Percentiles rank a stretch among this genome's conserved stretches.
Conservation (phyloP, 495 filamentous ascomycete species). For the Podospora conica region DNA sequence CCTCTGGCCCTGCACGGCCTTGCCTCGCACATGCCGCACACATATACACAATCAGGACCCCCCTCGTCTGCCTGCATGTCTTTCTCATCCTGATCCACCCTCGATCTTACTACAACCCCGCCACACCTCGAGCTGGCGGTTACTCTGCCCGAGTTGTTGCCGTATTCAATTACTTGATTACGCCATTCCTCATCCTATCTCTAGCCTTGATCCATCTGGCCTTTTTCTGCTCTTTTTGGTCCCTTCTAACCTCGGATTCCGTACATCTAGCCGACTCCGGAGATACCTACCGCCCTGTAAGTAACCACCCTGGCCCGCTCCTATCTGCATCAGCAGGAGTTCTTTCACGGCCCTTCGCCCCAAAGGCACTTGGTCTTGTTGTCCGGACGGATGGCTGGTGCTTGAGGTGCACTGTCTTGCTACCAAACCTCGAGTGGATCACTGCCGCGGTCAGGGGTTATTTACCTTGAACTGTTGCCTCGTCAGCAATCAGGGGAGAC, state of each 20-base stretch:
- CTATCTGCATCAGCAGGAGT: neutral
- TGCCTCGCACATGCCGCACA: constrained; percentile 25
- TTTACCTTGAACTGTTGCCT: neutral
- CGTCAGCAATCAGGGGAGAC: neutral
- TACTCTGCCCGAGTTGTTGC: constrained; percentile 29
- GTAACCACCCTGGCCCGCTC: constrained; percentile 17
- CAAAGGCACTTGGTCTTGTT: neutral
- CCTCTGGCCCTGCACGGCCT: constrained; percentile 32
- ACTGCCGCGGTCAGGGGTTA: neutral
- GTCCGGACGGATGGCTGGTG: neutral
- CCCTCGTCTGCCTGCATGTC: constrained; percentile 37
- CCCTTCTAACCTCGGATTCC: constrained; percentile 33
- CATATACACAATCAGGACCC: constrained; percentile 32
- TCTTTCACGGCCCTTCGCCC: neutral
- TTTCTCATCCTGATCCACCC: constrained; percentile 35
- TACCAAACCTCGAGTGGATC: neutral
- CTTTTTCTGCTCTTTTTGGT: constrained; percentile 14
- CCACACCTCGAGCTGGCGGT: constrained; percentile 21
- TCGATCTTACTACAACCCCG: constrained; percentile 29
- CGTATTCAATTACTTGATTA: constrained; percentile 21
- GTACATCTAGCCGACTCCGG: constrained; percentile 43
- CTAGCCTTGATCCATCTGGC: constrained; percentile 16
- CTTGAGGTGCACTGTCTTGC: neutral
- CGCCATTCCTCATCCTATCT: constrained; percentile 14
- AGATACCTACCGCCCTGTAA: constrained; percentile 49